Conservation (phyloP, 768 basidiomycete species). For the Pholiota conissans region DNA sequence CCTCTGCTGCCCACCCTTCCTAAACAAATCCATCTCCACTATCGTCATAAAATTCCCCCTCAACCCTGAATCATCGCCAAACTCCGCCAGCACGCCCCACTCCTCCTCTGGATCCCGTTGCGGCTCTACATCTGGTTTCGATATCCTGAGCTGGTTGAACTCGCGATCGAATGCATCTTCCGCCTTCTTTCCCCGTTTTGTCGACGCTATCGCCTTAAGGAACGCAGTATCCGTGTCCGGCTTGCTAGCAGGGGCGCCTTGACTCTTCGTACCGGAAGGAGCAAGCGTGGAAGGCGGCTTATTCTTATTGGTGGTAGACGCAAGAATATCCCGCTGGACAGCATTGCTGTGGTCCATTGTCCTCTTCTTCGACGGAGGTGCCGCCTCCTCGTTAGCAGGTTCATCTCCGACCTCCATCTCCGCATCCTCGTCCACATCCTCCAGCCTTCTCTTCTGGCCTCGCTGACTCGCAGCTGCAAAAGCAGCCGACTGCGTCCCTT, state of each 20-base stretch:
- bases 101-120: constrained; percentile 46
- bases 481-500: constrained; percentile 16
- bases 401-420: constrained; percentile 33
- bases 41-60: constrained; percentile 83
- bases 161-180: constrained; percentile 78
- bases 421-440: constrained; percentile 34
- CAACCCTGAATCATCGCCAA: constrained; percentile 60
- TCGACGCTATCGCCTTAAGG: constrained; percentile 72
- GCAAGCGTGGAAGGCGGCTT: constrained; percentile 20
- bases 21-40: constrained; percentile 60
- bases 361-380: constrained; percentile 38
- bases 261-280: constrained; percentile 18
- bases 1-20: constrained; percentile 21
- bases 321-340: constrained; percentile 19
- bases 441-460: constrained; percentile 41
- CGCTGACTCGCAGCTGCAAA: constrained; percentile 5
- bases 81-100: constrained; percentile 64
- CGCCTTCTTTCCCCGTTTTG: constrained; percentile 62
- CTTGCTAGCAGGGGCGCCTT: constrained; percentile 41
- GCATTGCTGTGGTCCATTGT: constrained; percentile 40
- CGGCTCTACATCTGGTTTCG: constrained; percentile 55
- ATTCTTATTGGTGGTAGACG: not conserved
- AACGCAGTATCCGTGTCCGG: constrained; percentile 71
- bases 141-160: constrained; percentile 75
- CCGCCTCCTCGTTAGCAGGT: constrained; percentile 3